A percentile compares a stretch with the other conserved stretches of the same genome.
These are phyloP conservation scores for Hirschfeldia incana DNA, from an alignment of 345 rosid species.

Conservation along the genomic window DNA sequence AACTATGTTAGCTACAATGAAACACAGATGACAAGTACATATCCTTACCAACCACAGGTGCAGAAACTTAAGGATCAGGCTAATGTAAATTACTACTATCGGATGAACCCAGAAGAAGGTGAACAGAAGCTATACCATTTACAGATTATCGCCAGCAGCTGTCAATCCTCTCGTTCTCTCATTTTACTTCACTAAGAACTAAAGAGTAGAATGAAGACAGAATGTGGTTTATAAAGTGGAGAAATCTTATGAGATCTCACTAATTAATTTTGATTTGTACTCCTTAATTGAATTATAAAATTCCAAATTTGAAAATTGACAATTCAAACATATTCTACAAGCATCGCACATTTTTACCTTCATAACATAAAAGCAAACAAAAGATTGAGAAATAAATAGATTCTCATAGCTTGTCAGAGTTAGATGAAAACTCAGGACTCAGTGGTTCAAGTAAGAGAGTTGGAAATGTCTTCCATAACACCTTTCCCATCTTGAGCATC, in stretches of 20 bases:
- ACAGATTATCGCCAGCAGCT: background rate
- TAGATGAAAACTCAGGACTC: background rate
- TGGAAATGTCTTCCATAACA: constrained; percentile 72
- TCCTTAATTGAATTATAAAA: too few species aligned
- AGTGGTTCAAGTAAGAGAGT: constrained; percentile 20
- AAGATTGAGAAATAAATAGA: background rate
- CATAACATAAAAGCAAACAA: background rate
- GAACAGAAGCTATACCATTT: constrained; percentile 11
- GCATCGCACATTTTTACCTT: too few species aligned
- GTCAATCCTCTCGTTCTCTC: background rate
- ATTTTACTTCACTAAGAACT: too few species aligned
- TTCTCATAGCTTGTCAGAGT: constrained; percentile 1
- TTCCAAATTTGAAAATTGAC: too few species aligned
- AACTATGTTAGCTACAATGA: background rate
- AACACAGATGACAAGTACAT: too few species aligned
- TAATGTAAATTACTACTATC: background rate
- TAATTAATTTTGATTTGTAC: too few species aligned
- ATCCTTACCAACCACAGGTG: too few species aligned
- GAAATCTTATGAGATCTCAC: too few species aligned
- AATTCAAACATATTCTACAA: too few species aligned
- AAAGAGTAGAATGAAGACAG: too few species aligned
- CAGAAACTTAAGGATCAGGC: background rate
- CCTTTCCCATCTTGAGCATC: constrained; percentile 93
- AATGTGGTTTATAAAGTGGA: too few species aligned
- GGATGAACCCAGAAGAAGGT: background rate